Conservation (phyloP, 768 basidiomycete genomes). For the Chiua virens region DNA sequence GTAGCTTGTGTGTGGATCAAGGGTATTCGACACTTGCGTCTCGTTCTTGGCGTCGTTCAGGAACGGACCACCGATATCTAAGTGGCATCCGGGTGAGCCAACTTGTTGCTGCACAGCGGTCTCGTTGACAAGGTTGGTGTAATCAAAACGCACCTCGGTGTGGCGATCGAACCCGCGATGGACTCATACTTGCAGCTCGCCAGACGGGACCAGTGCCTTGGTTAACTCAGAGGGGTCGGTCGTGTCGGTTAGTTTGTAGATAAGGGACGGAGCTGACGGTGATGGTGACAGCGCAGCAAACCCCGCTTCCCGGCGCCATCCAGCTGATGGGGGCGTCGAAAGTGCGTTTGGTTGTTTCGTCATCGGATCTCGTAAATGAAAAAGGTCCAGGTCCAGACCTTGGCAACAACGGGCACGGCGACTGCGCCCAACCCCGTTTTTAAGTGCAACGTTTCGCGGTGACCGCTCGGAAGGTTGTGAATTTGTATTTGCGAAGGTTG, state of each 20-base stretch:
- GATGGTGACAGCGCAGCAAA: background rate
- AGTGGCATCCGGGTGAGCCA: constrained; percentile 7
- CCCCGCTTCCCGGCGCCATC: background rate
- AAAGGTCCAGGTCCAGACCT: too few species aligned
- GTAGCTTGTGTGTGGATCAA: background rate
- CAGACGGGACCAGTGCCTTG: background rate
- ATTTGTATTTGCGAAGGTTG: too few species aligned
- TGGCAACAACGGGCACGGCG: too few species aligned
- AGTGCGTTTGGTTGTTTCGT: too few species aligned
- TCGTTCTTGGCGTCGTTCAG: constrained; percentile 12
- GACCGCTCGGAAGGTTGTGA: too few species aligned
- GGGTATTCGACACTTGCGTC: background rate
- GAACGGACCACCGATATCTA: constrained; percentile 4
- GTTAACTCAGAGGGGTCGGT: background rate
- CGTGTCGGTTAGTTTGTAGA: background rate
- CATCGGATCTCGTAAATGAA: too few species aligned
- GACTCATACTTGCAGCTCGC: constrained; percentile 8
- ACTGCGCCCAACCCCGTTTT: too few species aligned
- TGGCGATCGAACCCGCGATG: constrained; percentile 4
- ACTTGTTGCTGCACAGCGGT: background rate
- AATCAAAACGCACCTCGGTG: constrained; percentile 11
- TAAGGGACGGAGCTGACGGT: background rate
- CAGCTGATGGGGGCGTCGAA: too few species aligned
- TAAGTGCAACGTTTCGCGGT: too few species aligned
- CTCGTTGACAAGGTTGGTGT: background rate